A percentile compares a stretch with the other conserved stretches of the same genome.
phyloP scores from a whole-genome alignment of 2,329 filamentous ascomycete species.

The Neofusicoccum cordaticola region DNA sequence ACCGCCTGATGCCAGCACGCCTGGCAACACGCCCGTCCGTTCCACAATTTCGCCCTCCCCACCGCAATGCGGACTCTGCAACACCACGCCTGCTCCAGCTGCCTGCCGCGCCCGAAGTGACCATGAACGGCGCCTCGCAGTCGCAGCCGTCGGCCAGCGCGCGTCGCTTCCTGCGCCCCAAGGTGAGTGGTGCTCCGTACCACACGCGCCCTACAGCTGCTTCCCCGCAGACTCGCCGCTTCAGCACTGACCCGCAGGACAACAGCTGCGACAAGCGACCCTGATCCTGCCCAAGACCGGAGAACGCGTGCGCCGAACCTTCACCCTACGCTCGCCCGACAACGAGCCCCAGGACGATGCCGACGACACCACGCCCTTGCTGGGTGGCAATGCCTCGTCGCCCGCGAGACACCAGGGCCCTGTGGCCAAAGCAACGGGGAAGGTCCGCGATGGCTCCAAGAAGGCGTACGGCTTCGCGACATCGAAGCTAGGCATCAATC shows the following conservation, averaged over 20 bases:
- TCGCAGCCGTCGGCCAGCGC: constrained; percentile 23
- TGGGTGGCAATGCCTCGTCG: constrained; percentile 6
- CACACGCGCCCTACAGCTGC: neutral
- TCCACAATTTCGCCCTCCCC: constrained; percentile 4
- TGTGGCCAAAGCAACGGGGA: constrained; percentile 33
- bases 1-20: constrained; percentile 1
- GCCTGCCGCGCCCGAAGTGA: constrained; percentile 3
- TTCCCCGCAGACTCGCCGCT: neutral
- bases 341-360: constrained; percentile 65
- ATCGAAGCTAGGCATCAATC: constrained; percentile 72
- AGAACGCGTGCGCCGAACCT: constrained; percentile 75
- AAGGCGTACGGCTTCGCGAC: constrained; percentile 58
- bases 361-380: constrained; percentile 56
- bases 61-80: neutral
- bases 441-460: constrained; percentile 37
- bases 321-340: constrained; percentile 63
- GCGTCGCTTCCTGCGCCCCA: constrained; percentile 37
- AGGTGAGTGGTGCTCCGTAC: constrained; percentile 25
- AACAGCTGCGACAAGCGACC: constrained; percentile 73
- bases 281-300: constrained; percentile 85
- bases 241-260: constrained; percentile 21
- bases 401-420: constrained; percentile 31
- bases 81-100: neutral
- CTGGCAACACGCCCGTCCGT: neutral
- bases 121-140: constrained; percentile 19